Base-by-base conservation (phyloP, 805 yeast genomes). In the Teunomyces funiuensis region DNA sequence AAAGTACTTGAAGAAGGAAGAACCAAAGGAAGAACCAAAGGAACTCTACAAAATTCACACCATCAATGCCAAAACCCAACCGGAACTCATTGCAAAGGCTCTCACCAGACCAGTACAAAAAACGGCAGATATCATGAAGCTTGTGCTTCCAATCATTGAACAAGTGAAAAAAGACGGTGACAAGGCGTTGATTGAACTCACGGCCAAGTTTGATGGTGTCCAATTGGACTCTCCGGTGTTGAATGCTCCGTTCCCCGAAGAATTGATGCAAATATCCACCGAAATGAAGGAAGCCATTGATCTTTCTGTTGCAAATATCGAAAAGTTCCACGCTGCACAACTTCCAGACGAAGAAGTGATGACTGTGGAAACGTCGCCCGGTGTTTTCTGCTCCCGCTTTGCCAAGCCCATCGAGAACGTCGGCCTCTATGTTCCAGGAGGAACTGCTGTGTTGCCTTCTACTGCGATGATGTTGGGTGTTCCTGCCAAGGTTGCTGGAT, bases 391-490 rank as follows among this genome's bases (percentile, higher is more conserved):
- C 70, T 87, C 96, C 14, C 81, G 99, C 55, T 93, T 93, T 64
- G 86, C 98, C 11, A 82, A 96, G 57, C 93, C 99, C 5, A 89
- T 93, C 52, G 96, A 88, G 57, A 82, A 79, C 45, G 99, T 93
- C 41, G 99, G 99, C 46, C 77, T 95, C 45, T 93, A 93, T 60
- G 87, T 93, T 45, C 99, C 99, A 41, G 99, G 99, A 54, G 99
- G 99, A 53, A 89, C 98, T 33, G 99, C 99, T 3, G 91, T 93
- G 25, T 76, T 93, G 50, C 99, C 99, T 30, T 91, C 98, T 14
- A 93, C 99, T 10, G 95, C 98, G 4, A 77, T 93, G 66, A 93
- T 93, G 97, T 77, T 93, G 54, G 98, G 99, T 57, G 97, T 93
- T 39, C 99, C 99, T 16, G 99, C 99, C 14, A 80, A 82, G 62